A percentile compares a stretch with the other conserved stretches of the same genome.
Conservation (phyloP, 495 filamentous ascomycete genomes). For the Tuber borchii region DNA sequence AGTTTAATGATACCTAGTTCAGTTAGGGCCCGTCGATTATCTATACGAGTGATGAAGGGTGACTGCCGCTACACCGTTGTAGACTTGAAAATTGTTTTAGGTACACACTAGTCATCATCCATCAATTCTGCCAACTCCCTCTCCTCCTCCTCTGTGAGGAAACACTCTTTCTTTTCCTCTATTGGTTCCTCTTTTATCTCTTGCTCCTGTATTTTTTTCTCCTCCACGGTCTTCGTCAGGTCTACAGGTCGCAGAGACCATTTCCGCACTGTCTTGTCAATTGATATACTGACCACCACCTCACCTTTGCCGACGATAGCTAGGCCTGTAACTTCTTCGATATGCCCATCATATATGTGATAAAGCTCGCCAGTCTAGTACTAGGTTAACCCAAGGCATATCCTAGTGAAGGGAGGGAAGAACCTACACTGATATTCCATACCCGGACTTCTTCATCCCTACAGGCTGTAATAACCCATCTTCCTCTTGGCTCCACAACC, state of each 20-base stretch:
- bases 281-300: constrained; percentile 68
- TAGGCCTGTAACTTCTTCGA: constrained; percentile 81
- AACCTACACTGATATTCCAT: constrained; percentile 64
- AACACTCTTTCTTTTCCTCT: constrained; percentile 42
- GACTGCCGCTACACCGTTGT: not conserved
- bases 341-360: constrained; percentile 76
- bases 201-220: constrained; percentile 47
- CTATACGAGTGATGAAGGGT: constrained; percentile 2
- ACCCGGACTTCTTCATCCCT: constrained; percentile 85
- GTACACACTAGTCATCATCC: constrained; percentile 54
- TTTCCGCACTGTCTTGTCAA: constrained; percentile 77
- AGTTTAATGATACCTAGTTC: not conserved
- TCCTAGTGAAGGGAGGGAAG: not conserved
- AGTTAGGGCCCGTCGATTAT: not conserved
- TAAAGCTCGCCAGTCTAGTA: constrained; percentile 62
- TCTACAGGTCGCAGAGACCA: constrained; percentile 66
- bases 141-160: constrained; percentile 76
- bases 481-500: constrained; percentile 58
- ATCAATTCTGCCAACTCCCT: constrained; percentile 80
- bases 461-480: constrained; percentile 86
- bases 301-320: constrained; percentile 52
- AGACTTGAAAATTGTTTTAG: not conserved
- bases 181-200: constrained; percentile 47
- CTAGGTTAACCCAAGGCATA: constrained; percentile 6
- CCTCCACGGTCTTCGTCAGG: constrained; percentile 56